Conservation (phyloP, 371 early-diverging fungal species). For the Apophysomyces sp. region DNA sequence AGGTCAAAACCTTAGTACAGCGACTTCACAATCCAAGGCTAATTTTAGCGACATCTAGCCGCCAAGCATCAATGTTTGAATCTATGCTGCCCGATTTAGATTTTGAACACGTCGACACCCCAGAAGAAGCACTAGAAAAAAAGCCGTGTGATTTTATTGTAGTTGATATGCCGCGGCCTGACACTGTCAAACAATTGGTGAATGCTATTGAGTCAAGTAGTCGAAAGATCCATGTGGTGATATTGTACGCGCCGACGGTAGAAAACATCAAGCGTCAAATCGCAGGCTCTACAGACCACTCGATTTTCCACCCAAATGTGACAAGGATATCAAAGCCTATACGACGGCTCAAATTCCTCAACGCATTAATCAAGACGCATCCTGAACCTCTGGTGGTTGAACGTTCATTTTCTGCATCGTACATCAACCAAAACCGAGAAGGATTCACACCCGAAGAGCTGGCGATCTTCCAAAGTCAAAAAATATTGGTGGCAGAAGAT, state of each 20-base stretch:
- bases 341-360: constrained; percentile 45
- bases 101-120: constrained; percentile 9
- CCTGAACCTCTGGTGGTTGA: constrained; percentile 9
- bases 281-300: constrained; percentile 6
- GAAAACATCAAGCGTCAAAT: constrained; percentile 31
- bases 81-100: constrained; percentile 23
- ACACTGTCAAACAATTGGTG: constrained; percentile 11
- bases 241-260: constrained; percentile 32
- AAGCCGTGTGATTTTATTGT: constrained; percentile 29
- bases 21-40: constrained; percentile 36
- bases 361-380: constrained; percentile 13
- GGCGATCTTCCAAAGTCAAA: constrained; percentile 35
- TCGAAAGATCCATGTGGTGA: constrained; percentile 22
- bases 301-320: constrained; percentile 29
- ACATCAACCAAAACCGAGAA: constrained; percentile 16
- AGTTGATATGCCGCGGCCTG: constrained; percentile 30
- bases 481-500: constrained; percentile 45
- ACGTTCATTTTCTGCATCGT: constrained; percentile 13
- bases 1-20: constrained; percentile 17
- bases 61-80: constrained; percentile 28
- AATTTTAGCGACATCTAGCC: constrained; percentile 21
- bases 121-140: constrained; percentile 12
- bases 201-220: constrained; percentile 14
- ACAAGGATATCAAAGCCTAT: constrained; percentile 56
- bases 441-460: constrained; percentile 39